A percentile compares a stretch with the other conserved stretches of the same genome.
phyloP scores from a whole-genome alignment of 352 stramenopile species.

The Phytophthora niederhauseri region DNA sequence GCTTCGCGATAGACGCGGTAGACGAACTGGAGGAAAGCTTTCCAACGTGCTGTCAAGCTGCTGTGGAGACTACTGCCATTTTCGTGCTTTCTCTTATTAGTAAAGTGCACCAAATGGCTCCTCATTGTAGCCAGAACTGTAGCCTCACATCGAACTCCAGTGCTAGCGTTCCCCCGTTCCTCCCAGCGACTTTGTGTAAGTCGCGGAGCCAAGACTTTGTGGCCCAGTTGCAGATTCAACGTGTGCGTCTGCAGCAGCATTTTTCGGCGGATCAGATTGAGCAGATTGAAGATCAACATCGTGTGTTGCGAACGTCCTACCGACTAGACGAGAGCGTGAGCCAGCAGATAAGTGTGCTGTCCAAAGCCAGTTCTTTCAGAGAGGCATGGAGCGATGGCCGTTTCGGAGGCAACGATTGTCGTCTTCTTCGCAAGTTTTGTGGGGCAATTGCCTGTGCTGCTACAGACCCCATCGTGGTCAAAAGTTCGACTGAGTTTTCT shows the following conservation, averaged over 20 bases:
- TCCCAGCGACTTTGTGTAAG: slow-evolving; percentile 29
- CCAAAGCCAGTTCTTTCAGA: slow-evolving; percentile 20
- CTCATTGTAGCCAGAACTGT: slow-evolving; percentile 8
- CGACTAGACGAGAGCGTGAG: slow-evolving; percentile 38
- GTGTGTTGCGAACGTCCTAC: slow-evolving; percentile 29
- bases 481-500: slow-evolving; percentile 13
- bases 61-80: slow-evolving; percentile 29
- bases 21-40: slow-evolving; percentile 24
- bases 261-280: slow-evolving; percentile 37
- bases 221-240: slow-evolving; percentile 30
- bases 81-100: slow-evolving; percentile 33
- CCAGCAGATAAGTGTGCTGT: slow-evolving; percentile 23
- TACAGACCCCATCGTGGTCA: slow-evolving; percentile 16
- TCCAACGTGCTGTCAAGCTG: slow-evolving; percentile 25
- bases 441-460: slow-evolving; percentile 29
- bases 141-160: slow-evolving; percentile 7
- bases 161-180: slow-evolving; percentile 20
- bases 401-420: slow-evolving; percentile 33
- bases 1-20: slow-evolving; percentile 30
- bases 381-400: slow-evolving; percentile 29
- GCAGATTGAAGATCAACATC: slow-evolving; percentile 38
- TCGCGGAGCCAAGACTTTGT: slow-evolving; percentile 36
- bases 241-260: slow-evolving; percentile 25
- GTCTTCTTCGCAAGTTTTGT: slow-evolving; percentile 34
- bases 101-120: slow-evolving; percentile 18